Percentiles rank a stretch among this genome's conserved stretches.
phyloP scores from a whole-genome alignment of 306 rosid species.

The Begonia loranthoides region DNA sequence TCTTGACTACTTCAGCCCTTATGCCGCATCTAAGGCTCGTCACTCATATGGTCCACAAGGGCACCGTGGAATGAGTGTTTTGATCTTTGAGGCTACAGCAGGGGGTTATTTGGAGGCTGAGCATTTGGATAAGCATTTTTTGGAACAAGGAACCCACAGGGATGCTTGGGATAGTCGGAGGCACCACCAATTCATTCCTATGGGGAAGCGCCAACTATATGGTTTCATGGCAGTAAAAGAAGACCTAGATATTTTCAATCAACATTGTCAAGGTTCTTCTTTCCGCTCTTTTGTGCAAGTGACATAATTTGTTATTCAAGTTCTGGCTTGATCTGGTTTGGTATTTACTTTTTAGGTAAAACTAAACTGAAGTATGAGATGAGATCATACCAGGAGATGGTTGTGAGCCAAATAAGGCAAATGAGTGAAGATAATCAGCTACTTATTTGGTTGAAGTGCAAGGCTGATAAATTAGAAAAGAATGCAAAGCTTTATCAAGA shows the following conservation, averaged over 20 bases:
- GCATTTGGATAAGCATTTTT: constrained; percentile 62
- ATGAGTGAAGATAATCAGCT: constrained; percentile 64
- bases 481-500: constrained; percentile 33
- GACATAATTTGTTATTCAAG: neutral
- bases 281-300: constrained; percentile 7
- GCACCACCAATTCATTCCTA: constrained; percentile 24
- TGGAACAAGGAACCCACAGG: constrained; percentile 50
- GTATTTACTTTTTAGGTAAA: constrained; percentile 32
- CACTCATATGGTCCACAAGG: constrained; percentile 89
- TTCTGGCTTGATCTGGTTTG: constrained; percentile 1
- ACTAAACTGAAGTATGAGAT: constrained; percentile 55
- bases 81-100: constrained; percentile 76
- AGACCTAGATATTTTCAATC: constrained; percentile 55
- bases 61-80: constrained; percentile 76
- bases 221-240: constrained; percentile 68
- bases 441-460: constrained; percentile 36
- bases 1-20: constrained; percentile 43
- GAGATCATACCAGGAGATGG: constrained; percentile 69
- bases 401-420: constrained; percentile 47
- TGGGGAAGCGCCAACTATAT: constrained; percentile 67
- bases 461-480: constrained; percentile 21
- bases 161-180: constrained; percentile 40
- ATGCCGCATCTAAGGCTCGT: constrained; percentile 44
- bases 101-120: constrained; percentile 75
- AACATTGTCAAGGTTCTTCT: constrained; percentile 54